phyloP scores from a whole-genome alignment of 2,329 filamentous ascomycete genomes.

The Stagonosporopsis cucurbitacearum region DNA sequence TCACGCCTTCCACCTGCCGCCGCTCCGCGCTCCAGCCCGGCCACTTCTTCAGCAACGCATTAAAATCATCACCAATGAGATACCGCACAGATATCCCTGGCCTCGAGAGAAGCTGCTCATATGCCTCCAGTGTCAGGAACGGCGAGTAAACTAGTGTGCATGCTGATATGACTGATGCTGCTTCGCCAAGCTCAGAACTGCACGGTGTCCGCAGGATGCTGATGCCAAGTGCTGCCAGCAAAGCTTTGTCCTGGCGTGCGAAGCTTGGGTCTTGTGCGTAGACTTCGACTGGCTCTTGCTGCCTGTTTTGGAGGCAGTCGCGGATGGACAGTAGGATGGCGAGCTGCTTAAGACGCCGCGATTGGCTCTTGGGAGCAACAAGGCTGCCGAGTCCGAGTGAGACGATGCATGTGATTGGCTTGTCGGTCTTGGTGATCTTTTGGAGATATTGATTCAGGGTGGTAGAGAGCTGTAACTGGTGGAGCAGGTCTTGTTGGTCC shows the following conservation, averaged over 20 bases:
- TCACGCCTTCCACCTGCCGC: slow-evolving; percentile 28
- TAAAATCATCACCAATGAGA: slow-evolving; percentile 40
- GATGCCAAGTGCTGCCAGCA: slow-evolving; percentile 29
- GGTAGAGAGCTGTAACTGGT: slow-evolving; percentile 19
- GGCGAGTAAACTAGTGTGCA: slow-evolving; percentile 38
- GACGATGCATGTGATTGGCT: slow-evolving; percentile 25
- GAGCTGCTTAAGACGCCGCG: slow-evolving; percentile 39
- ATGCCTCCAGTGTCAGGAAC: slow-evolving; percentile 34
- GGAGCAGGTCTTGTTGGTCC: slow-evolving; percentile 17
- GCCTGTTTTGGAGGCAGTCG: slow-evolving; percentile 11
- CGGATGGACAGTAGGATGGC: slow-evolving; percentile 33
- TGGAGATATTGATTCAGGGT: slow-evolving; percentile 17
- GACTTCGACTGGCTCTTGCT: slow-evolving; percentile 17
- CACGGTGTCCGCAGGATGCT: slow-evolving; percentile 34
- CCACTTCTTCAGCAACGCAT: slow-evolving; percentile 35
- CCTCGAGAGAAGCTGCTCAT: slow-evolving; percentile 20
- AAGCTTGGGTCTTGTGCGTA: slow-evolving; percentile 44
- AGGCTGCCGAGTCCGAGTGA: slow-evolving; percentile 32
- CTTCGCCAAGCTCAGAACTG: slow-evolving; percentile 34
- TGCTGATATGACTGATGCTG: slow-evolving; percentile 26
- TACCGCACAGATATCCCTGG: slow-evolving; percentile 15
- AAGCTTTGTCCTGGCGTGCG: slow-evolving; percentile 34
- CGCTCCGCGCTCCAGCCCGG: slow-evolving; percentile 35
- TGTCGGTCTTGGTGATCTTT: slow-evolving; percentile 5
- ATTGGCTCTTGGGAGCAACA: slow-evolving; percentile 24